phyloP scores from a whole-genome alignment of 2,329 filamentous ascomycete species.

The Pseudogymnoascus sp. region DNA sequence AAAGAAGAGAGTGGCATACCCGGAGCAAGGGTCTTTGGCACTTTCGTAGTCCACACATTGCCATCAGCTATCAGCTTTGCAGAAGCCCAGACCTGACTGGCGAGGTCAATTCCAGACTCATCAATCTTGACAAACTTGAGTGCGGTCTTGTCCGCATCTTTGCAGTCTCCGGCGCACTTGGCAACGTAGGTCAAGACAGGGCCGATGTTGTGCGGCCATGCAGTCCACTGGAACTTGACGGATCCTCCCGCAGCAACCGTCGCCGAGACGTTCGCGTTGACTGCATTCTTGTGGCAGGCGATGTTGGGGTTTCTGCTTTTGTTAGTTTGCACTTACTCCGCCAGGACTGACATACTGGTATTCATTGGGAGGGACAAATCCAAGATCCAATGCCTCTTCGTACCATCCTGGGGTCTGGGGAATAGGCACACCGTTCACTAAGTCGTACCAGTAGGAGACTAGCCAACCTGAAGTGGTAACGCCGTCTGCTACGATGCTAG shows the following conservation, averaged over 20 bases:
- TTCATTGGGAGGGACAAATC: conserved; percentile 39
- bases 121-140: conserved; percentile 15
- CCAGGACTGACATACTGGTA: conserved; percentile 29
- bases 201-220: conserved; percentile 55
- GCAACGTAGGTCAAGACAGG: conserved; percentile 26
- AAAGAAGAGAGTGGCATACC: background rate
- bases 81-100: conserved; percentile 4
- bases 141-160: conserved; percentile 30
- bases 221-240: conserved; percentile 52
- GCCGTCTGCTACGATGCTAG: conserved; percentile 38
- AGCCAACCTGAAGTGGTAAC: conserved; percentile 12
- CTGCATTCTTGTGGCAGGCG: conserved; percentile 52
- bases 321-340: background rate
- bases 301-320: conserved; percentile 36
- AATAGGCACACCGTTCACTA: background rate
- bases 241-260: conserved; percentile 51
- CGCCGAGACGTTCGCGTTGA: conserved; percentile 41
- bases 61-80: background rate
- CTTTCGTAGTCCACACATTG: background rate
- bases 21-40: conserved; percentile 1
- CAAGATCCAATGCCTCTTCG: conserved; percentile 40
- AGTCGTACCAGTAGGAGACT: background rate
- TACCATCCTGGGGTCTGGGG: conserved; percentile 42
- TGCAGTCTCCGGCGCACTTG: conserved; percentile 32
- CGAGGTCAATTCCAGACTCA: background rate